Conservation (phyloP, 179 eudicot genomes). For the Spergularia azorica region DNA sequence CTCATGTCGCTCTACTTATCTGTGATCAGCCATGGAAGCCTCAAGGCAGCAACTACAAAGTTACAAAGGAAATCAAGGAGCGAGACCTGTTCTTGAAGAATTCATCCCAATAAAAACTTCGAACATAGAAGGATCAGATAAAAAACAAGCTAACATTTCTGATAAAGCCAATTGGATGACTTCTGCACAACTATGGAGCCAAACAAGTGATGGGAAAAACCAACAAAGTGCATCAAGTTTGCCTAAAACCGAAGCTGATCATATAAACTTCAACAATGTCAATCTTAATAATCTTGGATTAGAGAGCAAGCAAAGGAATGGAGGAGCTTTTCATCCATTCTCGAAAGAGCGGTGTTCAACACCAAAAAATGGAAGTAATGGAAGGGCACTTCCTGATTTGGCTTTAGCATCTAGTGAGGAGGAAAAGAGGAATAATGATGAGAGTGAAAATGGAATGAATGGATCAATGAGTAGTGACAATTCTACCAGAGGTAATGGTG, state of each 20-base stretch:
- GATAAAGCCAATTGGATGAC: constrained; percentile 58
- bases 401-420: constrained; percentile 65
- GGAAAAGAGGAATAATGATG: constrained; percentile 38
- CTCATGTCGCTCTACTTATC: not conserved
- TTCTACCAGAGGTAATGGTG: constrained; percentile 26
- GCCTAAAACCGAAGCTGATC: constrained; percentile 38
- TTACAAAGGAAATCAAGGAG: constrained; percentile 45
- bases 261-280: constrained; percentile 27
- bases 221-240: constrained; percentile 26
- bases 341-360: constrained; percentile 33
- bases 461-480: constrained; percentile 31
- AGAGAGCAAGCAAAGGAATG: constrained; percentile 51
- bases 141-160: constrained; percentile 32
- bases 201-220: constrained; percentile 34
- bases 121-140: constrained; percentile 34
- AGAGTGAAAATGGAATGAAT: constrained; percentile 35
- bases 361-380: not conserved
- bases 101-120: constrained; percentile 45
- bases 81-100: constrained; percentile 45
- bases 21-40: constrained; percentile 71
- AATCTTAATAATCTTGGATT: constrained; percentile 47
- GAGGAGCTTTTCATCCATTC: constrained; percentile 55
- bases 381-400: constrained; percentile 35
- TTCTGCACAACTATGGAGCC: constrained; percentile 56
- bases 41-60: constrained; percentile 80